Evolutionary conservation across 1,284 basidiomycete genomes (phyloP).

Genomic region (Austroboletus olivaceoglutinosus): DNA sequence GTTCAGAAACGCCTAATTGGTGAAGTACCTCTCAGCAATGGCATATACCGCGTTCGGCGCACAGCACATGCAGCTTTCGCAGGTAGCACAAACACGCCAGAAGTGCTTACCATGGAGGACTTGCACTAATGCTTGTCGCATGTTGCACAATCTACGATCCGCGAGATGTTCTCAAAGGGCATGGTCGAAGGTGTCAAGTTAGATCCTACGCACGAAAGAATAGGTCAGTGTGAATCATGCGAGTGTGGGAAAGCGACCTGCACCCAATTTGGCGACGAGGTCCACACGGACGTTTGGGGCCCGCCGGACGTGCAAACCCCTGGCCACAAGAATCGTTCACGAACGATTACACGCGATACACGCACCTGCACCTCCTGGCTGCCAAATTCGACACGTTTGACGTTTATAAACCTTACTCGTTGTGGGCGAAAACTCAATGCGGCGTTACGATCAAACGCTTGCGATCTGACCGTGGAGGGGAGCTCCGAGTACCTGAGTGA

Average conservation of each 20-base stretch:
- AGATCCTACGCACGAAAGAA: not conserved
- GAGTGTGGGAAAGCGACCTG: not conserved
- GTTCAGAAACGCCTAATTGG: not conserved
- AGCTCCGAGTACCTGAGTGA: slow-evolving; percentile 1
- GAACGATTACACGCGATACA: not conserved
- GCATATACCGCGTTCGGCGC: not conserved
- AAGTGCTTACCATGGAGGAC: not conserved
- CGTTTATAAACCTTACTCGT: not conserved
- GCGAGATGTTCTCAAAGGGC: too few species aligned
- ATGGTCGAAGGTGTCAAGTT: not conserved
- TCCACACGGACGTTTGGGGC: not conserved
- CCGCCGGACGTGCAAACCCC: not conserved
- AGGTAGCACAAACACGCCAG: not conserved
- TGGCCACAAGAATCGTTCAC: not conserved
- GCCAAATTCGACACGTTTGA: not conserved
- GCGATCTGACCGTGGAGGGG: not conserved
- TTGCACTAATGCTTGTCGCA: not conserved
- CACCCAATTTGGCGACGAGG: not conserved
- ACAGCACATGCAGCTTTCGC: not conserved
- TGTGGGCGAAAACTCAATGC: too few species aligned
- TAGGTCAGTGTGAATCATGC: not conserved
- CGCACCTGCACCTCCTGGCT: not conserved
- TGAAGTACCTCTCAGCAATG: not conserved
- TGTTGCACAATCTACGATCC: too few species aligned
- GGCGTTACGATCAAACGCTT: not conserved